These are phyloP conservation scores for Dendrocalamus latiflorus DNA, from an alignment of 202 grass and related monocot genomes.

Conservation along the genomic window DNA sequence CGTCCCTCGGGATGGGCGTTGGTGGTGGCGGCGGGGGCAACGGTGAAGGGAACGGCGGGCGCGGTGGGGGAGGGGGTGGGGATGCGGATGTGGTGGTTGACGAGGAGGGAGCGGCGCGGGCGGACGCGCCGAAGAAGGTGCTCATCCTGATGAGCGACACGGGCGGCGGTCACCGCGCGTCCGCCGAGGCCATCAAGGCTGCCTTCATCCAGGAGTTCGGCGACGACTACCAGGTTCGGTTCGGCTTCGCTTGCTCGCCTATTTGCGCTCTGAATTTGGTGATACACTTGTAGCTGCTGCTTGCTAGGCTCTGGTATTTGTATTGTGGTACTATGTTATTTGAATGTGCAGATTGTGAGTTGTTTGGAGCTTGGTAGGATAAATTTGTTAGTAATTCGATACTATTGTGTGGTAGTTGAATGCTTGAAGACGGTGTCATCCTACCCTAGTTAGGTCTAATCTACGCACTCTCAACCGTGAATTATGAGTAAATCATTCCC, in stretches of 20 bases:
- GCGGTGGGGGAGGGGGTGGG: conserved; percentile 20
- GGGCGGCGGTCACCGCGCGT: conserved; percentile 83
- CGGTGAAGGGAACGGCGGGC: not conserved
- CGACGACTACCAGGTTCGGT: conserved; percentile 63
- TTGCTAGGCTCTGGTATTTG: not conserved
- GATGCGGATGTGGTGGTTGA: conserved; percentile 13
- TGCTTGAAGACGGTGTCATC: not conserved
- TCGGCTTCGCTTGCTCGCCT: not conserved
- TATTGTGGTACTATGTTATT: not conserved
- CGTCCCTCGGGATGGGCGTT: conserved; percentile 36
- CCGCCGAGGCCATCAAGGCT: conserved; percentile 87
- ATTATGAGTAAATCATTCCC: not conserved
- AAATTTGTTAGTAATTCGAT: not conserved
- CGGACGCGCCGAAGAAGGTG: conserved; percentile 71
- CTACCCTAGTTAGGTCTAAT: not conserved
- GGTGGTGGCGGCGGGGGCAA: conserved; percentile 7
- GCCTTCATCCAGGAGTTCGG: conserved; percentile 81
- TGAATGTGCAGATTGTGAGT: not conserved
- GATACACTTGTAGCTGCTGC: not conserved
- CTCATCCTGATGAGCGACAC: conserved; percentile 98
- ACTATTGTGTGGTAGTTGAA: not conserved
- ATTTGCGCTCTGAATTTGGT: not conserved
- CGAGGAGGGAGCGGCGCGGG: conserved; percentile 39
- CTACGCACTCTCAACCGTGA: not conserved
- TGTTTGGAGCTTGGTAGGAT: not conserved